Percentiles rank a stretch among this genome's conserved stretches.
Conservation (phyloP, 371 early-diverging fungal genomes). For the Saksenaea vasiformis region DNA sequence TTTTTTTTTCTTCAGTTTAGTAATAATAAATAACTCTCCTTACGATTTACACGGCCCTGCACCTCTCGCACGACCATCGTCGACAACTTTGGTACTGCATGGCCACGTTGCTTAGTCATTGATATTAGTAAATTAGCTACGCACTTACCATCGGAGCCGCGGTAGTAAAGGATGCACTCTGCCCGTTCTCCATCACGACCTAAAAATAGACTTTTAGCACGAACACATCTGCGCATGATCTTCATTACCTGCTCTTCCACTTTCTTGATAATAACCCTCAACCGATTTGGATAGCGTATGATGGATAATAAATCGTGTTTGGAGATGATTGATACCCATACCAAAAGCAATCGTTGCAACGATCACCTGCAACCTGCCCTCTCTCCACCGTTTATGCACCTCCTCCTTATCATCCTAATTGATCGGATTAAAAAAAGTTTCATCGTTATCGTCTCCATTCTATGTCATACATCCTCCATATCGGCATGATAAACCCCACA, state of each 20-base stretch:
- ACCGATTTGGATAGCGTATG: conserved; percentile 81
- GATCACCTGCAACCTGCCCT: conserved; percentile 74
- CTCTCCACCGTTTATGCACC: conserved; percentile 79
- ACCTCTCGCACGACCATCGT: conserved; percentile 66
- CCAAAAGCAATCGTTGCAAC: conserved; percentile 99
- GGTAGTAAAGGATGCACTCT: conserved; percentile 80
- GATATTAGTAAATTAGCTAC: neutral
- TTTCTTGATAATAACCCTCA: conserved; percentile 95
- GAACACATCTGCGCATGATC: neutral
- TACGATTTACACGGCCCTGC: conserved; percentile 60
- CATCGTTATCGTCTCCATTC: neutral
- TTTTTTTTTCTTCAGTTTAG: neutral
- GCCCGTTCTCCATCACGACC: conserved; percentile 69
- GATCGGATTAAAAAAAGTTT: neutral
- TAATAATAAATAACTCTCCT: conserved; percentile 3
- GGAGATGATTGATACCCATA: conserved; percentile 88
- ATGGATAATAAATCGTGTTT: conserved; percentile 89
- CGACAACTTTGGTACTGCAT: conserved; percentile 56
- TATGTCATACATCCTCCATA: conserved; percentile 54
- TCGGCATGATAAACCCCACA: conserved; percentile 85
- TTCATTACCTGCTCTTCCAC: conserved; percentile 81
- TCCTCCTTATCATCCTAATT: conserved; percentile 58
- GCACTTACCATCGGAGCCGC: conserved; percentile 57
- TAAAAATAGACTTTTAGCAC: conserved; percentile 4
- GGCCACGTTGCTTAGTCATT: neutral